Conservation (phyloP, 2,329 filamentous ascomycete genomes). For the Scortechinia acanthostroma region DNA sequence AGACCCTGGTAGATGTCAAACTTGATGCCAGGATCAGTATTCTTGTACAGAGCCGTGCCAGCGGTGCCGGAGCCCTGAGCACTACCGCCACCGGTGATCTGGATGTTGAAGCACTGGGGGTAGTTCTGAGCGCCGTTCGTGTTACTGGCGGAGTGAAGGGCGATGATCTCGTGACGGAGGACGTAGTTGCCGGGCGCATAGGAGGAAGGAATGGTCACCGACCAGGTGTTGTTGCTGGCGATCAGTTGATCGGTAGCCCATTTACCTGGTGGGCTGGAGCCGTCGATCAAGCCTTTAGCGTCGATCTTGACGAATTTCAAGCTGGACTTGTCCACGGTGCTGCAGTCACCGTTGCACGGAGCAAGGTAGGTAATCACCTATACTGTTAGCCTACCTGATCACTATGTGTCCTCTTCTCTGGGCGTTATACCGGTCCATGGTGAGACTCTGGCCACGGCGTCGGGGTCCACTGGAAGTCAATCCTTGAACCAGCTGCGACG, state of each 20-base stretch:
- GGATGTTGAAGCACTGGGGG: conserved; percentile 39
- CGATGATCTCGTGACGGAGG: conserved; percentile 42
- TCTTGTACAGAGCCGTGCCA: conserved; percentile 28
- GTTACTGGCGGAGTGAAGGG: conserved; percentile 22
- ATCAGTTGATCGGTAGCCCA: conserved; percentile 39
- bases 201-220: conserved; percentile 29
- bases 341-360: conserved; percentile 26
- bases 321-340: conserved; percentile 23
- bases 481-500: conserved; percentile 48
- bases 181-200: conserved; percentile 39
- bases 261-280: conserved; percentile 10
- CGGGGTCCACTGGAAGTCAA: conserved; percentile 52
- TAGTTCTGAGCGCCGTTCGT: conserved; percentile 36
- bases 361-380: conserved; percentile 30
- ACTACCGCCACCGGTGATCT: conserved; percentile 34
- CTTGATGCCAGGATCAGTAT: conserved; percentile 29
- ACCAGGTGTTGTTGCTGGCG: conserved; percentile 41
- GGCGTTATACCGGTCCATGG: conserved; percentile 26
- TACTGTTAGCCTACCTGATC: too few species aligned
- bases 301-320: conserved; percentile 34
- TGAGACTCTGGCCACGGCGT: conserved; percentile 55
- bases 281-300: conserved; percentile 16
- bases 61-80: conserved; percentile 19
- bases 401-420: too few species aligned
- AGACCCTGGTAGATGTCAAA: conserved; percentile 24